These are phyloP conservation scores for Sporothrix brunneoviolacea DNA, from an alignment of 2,329 filamentous ascomycete species.

Conservation along the genomic window DNA sequence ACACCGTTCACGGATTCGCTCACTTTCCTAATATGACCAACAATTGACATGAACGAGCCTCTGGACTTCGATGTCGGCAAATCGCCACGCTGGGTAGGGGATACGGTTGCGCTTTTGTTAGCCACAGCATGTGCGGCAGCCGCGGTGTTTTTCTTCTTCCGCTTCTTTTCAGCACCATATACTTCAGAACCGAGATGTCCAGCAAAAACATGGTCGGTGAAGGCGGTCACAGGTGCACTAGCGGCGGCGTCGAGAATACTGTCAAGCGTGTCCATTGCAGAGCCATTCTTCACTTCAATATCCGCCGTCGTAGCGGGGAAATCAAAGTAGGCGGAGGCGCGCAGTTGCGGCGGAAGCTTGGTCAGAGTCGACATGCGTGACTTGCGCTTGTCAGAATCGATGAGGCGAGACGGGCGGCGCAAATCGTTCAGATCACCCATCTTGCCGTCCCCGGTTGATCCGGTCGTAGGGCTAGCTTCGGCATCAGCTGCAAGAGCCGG, in stretches of 20 bases:
- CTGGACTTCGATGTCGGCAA: constrained; percentile 20
- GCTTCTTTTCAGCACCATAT: constrained; percentile 57
- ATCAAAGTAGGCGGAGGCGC: constrained; percentile 91
- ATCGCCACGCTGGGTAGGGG: constrained; percentile 23
- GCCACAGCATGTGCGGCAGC: neutral
- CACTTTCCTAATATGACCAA: constrained; percentile 32
- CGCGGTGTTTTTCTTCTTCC: constrained; percentile 27
- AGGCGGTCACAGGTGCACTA: constrained; percentile 79
- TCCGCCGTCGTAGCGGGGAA: constrained; percentile 44
- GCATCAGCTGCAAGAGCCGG: neutral
- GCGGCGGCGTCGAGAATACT: constrained; percentile 88
- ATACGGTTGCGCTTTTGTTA: neutral
- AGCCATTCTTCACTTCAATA: constrained; percentile 63
- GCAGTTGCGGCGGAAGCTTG: constrained; percentile 70
- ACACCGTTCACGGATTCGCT: constrained; percentile 13
- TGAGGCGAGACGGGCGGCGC: constrained; percentile 24
- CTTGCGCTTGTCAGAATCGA: constrained; percentile 31
- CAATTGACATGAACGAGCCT: constrained; percentile 43
- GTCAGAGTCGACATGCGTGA: constrained; percentile 32
- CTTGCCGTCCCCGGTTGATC: neutral
- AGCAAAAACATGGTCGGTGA: constrained; percentile 81
- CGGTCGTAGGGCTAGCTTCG: neutral
- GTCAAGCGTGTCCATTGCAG: constrained; percentile 82
- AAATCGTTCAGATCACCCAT: constrained; percentile 20
- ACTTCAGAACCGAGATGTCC: constrained; percentile 69